These are phyloP conservation scores for Geotrichum candidum DNA, from an alignment of 1,139 yeast species.

Conservation along the genomic window DNA sequence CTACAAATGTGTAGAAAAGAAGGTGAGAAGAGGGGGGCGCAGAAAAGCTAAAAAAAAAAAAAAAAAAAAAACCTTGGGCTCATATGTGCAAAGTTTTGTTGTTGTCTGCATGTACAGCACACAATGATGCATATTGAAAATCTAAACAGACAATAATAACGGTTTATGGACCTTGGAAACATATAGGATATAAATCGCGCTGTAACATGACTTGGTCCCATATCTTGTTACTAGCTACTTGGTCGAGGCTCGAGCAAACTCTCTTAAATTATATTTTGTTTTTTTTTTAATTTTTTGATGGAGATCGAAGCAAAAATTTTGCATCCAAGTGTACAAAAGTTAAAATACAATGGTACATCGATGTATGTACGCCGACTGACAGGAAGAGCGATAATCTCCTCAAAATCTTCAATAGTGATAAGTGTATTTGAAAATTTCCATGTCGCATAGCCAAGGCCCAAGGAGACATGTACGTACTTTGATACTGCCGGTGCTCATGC, in stretches of 20 bases:
- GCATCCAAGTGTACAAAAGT: not conserved
- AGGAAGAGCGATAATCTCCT: not conserved
- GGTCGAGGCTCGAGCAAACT: too few species aligned
- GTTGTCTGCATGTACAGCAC: not conserved
- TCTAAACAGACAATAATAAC: too few species aligned
- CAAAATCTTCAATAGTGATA: not conserved
- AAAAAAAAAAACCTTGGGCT: not conserved
- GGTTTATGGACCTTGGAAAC: too few species aligned
- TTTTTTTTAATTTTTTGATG: not conserved
- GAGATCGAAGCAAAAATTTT: not conserved
- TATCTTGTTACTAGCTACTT: too few species aligned
- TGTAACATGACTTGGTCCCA: too few species aligned
- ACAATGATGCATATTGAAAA: too few species aligned
- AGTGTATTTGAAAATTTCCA: not conserved
- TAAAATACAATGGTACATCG: not conserved
- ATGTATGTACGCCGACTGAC: not conserved
- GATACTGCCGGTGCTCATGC: not conserved
- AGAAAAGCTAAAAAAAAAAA: too few species aligned
- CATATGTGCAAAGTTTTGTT: not conserved
- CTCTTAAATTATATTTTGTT: too few species aligned
- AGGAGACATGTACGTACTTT: not conserved
- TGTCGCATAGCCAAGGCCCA: not conserved
- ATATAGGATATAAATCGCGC: too few species aligned
- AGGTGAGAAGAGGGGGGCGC: not conserved
- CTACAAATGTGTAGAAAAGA: not conserved